Conservation (phyloP, 1,139 yeast species). For the Geotrichum citri-aurantii region DNA sequence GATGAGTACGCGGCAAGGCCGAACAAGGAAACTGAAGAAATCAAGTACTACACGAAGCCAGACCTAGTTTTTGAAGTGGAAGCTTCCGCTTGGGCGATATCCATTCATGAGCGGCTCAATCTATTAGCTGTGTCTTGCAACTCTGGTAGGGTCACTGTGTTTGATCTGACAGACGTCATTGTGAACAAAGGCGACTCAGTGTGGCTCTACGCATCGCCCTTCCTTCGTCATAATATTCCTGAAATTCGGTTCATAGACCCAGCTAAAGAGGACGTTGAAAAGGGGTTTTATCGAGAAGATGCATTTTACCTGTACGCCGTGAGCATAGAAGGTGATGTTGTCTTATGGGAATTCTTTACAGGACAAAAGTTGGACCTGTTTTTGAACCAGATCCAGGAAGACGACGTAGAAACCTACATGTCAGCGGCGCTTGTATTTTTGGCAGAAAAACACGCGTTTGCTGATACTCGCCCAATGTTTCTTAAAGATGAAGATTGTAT, state of each 20-base stretch:
- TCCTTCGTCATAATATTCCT: conserved; percentile 55
- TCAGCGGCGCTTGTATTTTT: conserved; percentile 3
- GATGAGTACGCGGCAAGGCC: background rate
- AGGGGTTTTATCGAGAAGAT: conserved; percentile 14
- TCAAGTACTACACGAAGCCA: conserved; percentile 1
- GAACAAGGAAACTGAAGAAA: background rate
- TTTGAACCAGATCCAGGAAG: background rate
- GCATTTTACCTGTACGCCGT: conserved; percentile 26
- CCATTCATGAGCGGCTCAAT: conserved; percentile 37
- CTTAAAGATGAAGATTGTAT: background rate
- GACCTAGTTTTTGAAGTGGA: conserved; percentile 7
- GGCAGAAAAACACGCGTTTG: background rate
- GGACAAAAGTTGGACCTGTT: conserved; percentile 10
- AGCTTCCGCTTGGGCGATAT: conserved; percentile 64
- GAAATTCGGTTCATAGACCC: conserved; percentile 43
- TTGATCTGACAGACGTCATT: conserved; percentile 27
- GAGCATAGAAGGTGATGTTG: conserved; percentile 28
- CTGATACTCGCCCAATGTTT: background rate
- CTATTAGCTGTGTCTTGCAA: conserved; percentile 55
- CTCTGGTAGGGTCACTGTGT: conserved; percentile 45
- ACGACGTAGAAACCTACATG: background rate
- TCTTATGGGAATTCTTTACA: conserved; percentile 27
- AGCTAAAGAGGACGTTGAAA: conserved; percentile 17
- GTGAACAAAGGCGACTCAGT: background rate
- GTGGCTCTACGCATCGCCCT: conserved; percentile 34